Evolutionary conservation across 2,329 filamentous ascomycete species (phyloP).

Genomic region (Phaeophleospora eucalypticola): DNA sequence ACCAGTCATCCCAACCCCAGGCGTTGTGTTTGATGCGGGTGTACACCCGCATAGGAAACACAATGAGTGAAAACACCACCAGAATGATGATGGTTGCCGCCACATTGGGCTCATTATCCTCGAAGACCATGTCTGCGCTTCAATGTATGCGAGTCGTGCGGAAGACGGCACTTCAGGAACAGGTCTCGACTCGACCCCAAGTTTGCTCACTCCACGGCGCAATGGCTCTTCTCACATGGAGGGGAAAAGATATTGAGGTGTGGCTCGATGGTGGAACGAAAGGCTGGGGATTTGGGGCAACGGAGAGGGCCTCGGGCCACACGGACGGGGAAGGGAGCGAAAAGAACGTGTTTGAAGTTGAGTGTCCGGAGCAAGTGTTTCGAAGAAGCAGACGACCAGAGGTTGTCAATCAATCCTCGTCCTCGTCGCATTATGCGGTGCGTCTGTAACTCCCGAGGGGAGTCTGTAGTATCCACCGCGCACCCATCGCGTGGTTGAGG

Average conservation of each 20-base stretch:
- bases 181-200: too few species aligned
- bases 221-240: too few species aligned
- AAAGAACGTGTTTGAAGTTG: not conserved
- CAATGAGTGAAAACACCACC: conserved; percentile 12
- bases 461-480: not conserved
- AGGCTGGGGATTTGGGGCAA: not conserved
- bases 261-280: not conserved
- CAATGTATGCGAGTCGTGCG: too few species aligned
- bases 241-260: not conserved
- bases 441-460: too few species aligned
- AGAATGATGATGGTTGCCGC: conserved; percentile 21
- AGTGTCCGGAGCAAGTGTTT: not conserved
- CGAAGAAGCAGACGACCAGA: too few species aligned
- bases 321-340: not conserved
- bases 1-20: conserved; percentile 33
- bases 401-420: too few species aligned
- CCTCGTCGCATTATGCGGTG: too few species aligned
- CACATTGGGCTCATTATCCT: conserved; percentile 20
- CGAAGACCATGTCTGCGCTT: conserved; percentile 16
- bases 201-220: too few species aligned
- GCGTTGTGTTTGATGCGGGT: conserved; percentile 19
- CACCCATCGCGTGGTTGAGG: not conserved
- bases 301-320: not conserved
- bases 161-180: too few species aligned
- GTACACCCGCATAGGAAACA: conserved; percentile 21